Conservation (phyloP, 2,329 filamentous ascomycete species). For the Monilinia aucupariae region DNA sequence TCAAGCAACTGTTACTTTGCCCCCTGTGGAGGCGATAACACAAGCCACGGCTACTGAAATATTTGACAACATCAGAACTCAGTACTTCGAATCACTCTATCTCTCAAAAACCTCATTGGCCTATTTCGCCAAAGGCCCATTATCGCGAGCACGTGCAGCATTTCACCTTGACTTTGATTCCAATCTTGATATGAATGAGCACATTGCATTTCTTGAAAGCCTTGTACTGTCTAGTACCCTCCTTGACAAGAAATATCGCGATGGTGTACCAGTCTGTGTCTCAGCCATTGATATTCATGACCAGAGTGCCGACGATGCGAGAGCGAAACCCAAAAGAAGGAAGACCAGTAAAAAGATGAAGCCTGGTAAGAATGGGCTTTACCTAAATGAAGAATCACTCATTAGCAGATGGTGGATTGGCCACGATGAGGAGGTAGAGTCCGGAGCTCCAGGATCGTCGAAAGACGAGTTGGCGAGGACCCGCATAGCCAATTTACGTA, state of each 20-base stretch:
- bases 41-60: slow-evolving; percentile 44
- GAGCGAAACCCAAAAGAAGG: slow-evolving; percentile 42
- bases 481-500: slow-evolving; percentile 60
- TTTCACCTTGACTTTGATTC: slow-evolving; percentile 60
- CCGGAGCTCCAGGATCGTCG: slow-evolving; percentile 38
- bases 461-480: slow-evolving; percentile 51
- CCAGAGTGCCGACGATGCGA: slow-evolving; percentile 46
- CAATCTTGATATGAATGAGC: slow-evolving; percentile 54
- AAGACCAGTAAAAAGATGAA: slow-evolving; percentile 59
- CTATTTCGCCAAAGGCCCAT: slow-evolving; percentile 77
- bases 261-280: slow-evolving; percentile 60
- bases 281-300: slow-evolving; percentile 49
- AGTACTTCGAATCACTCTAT: slow-evolving; percentile 57
- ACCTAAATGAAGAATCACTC: slow-evolving; percentile 58
- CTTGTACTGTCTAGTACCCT: slow-evolving; percentile 61
- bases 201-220: slow-evolving; percentile 63
- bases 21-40: neutral
- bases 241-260: slow-evolving; percentile 76
- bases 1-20: neutral
- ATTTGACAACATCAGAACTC: slow-evolving; percentile 52
- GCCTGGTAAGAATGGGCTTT: slow-evolving; percentile 62
- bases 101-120: slow-evolving; percentile 68
- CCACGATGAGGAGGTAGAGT: slow-evolving; percentile 50
- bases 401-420: slow-evolving; percentile 67
- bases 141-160: slow-evolving; percentile 67